phyloP scores from a whole-genome alignment of 805 yeast genomes.

The Yarrowia porcina region DNA sequence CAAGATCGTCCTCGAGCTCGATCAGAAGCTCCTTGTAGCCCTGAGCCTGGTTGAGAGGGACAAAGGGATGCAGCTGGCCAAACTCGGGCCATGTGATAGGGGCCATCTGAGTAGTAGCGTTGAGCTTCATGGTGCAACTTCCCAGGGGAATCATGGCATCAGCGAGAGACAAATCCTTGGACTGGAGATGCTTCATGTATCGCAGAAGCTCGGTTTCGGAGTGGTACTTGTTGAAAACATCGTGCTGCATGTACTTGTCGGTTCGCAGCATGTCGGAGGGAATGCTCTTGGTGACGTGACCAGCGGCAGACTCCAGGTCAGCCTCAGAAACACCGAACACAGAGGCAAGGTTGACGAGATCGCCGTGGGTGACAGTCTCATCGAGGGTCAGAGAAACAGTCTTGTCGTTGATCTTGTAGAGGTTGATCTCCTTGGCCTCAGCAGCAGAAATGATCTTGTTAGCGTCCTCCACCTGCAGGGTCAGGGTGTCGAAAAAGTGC shows the following conservation, averaged over 20 bases:
- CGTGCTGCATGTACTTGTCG: constrained; percentile 50
- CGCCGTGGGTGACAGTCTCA: constrained; percentile 71
- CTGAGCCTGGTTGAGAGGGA: constrained; percentile 79
- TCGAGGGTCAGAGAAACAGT: constrained; percentile 82
- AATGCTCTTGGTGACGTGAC: constrained; percentile 44
- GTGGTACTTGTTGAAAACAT: constrained; percentile 82
- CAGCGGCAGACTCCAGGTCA: constrained; percentile 15
- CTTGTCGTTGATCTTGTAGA: constrained; percentile 61
- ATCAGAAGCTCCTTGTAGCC: constrained; percentile 76
- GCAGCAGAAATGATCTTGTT: constrained; percentile 42
- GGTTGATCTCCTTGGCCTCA: constrained; percentile 61
- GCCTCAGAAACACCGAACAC: constrained; percentile 50
- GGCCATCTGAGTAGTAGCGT: constrained; percentile 91
- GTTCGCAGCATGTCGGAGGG: constrained; percentile 37
- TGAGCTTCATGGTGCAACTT: constrained; percentile 96
- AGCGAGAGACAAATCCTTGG: constrained; percentile 87
- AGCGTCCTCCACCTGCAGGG: constrained; percentile 45
- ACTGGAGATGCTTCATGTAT: constrained; percentile 79
- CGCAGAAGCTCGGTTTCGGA: constrained; percentile 94
- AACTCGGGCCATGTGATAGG: constrained; percentile 96
- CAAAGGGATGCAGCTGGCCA: constrained; percentile 86
- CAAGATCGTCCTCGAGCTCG: constrained; percentile 79
- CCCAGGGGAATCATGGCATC: constrained; percentile 97
- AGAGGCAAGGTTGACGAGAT: constrained; percentile 54
- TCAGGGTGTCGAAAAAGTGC: constrained; percentile 84